Conservation (phyloP, 176 grass and related monocot species). For the Aegilops bicornis region DNA sequence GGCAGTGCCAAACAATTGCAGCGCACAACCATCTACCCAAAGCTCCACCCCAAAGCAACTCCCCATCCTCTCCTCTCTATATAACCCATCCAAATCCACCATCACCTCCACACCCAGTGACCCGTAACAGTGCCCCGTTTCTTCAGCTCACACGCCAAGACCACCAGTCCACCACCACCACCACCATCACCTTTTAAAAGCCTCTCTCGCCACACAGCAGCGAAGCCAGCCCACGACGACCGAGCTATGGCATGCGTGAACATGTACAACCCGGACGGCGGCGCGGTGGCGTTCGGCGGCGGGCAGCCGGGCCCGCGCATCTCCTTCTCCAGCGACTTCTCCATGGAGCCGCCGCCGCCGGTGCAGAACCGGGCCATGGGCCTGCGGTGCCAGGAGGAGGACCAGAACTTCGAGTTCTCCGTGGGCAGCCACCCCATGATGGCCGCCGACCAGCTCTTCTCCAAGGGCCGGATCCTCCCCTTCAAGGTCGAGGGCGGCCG, state of each 20-base stretch:
- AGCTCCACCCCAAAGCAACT: not conserved
- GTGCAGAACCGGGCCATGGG: constrained; percentile 51
- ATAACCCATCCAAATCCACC: constrained; percentile 18
- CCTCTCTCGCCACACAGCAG: not conserved
- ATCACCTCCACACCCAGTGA: not conserved
- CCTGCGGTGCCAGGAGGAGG: constrained; percentile 55
- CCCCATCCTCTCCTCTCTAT: constrained; percentile 18
- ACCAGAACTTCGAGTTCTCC: constrained; percentile 93
- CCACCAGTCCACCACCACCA: not conserved
- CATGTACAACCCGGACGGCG: constrained; percentile 77
- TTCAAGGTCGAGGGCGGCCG: constrained; percentile 69
- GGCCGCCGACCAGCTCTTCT: constrained; percentile 98
- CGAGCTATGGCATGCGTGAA: constrained; percentile 86
- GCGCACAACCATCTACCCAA: constrained; percentile 1
- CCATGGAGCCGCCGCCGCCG: constrained; percentile 61
- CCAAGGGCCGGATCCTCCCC: constrained; percentile 86
- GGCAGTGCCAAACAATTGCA: constrained; percentile 36
- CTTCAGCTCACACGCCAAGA: not conserved
- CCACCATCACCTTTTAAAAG: constrained; percentile 26
- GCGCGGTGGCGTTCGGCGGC: constrained; percentile 31
- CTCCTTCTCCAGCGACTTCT: constrained; percentile 99
- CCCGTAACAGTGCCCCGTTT: constrained; percentile 39
- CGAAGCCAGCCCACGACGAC: constrained; percentile 8
- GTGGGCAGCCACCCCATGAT: constrained; percentile 85
- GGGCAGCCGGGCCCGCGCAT: constrained; percentile 56